phyloP scores from a whole-genome alignment of 805 yeast genomes.

The Yamadazyma sp. region DNA sequence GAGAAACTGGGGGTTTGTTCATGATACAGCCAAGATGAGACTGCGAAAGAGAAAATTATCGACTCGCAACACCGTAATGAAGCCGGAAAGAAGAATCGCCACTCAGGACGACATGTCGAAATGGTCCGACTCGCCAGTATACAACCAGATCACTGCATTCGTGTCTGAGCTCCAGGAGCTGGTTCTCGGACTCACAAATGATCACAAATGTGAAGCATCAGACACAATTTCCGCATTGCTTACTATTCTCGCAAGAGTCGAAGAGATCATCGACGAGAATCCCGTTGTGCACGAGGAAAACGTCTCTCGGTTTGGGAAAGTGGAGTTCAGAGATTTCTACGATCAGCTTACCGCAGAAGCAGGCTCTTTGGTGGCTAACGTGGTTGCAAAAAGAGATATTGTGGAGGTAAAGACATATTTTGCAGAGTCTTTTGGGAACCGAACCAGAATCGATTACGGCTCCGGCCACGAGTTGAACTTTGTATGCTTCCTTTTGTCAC shows the following conservation, averaged over 20 bases:
- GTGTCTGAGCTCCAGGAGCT: slow-evolving; percentile 58
- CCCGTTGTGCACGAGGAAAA: slow-evolving; percentile 69
- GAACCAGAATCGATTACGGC: slow-evolving; percentile 89
- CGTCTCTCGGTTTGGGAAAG: slow-evolving; percentile 82
- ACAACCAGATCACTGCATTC: slow-evolving; percentile 51
- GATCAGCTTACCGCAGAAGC: slow-evolving; percentile 50
- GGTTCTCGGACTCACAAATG: slow-evolving; percentile 63
- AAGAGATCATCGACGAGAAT: slow-evolving; percentile 44
- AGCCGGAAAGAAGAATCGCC: slow-evolving; percentile 40
- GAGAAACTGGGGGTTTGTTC: background rate
- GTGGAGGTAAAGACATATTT: slow-evolving; percentile 60
- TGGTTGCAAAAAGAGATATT: slow-evolving; percentile 20
- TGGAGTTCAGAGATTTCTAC: slow-evolving; percentile 82
- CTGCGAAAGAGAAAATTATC: slow-evolving; percentile 5
- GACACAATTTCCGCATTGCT: slow-evolving; percentile 32
- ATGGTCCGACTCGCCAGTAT: slow-evolving; percentile 57
- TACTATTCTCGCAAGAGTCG: slow-evolving; percentile 44
- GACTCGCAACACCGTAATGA: background rate
- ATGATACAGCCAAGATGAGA: background rate
- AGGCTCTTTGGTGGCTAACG: slow-evolving; percentile 14
- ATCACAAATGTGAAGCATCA: slow-evolving; percentile 40
- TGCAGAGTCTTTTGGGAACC: slow-evolving; percentile 77
- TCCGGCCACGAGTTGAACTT: slow-evolving; percentile 96
- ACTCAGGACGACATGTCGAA: slow-evolving; percentile 58
- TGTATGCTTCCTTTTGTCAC: slow-evolving; percentile 61